phyloP scores from a whole-genome alignment of 148 eudicot genomes.

The Polygonum aviculare region DNA sequence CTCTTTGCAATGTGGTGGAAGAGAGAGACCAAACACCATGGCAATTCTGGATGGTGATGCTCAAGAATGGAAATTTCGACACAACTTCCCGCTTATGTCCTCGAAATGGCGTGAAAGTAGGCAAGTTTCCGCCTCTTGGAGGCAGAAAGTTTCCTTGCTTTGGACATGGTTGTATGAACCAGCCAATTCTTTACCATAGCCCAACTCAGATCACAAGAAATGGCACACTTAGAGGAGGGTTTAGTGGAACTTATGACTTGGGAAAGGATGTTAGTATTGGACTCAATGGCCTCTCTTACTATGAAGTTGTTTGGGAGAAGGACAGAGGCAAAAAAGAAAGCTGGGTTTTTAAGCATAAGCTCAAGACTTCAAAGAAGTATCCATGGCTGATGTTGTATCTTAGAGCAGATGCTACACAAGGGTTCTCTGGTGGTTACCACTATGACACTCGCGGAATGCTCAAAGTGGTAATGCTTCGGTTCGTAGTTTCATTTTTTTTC shows the following conservation, averaged over 20 bases:
- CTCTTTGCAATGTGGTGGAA: constrained; percentile 15
- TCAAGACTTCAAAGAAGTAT: constrained; percentile 19
- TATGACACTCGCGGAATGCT: constrained; percentile 24
- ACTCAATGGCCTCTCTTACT: constrained; percentile 18
- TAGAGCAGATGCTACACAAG: constrained; percentile 26
- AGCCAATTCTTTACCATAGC: constrained; percentile 22
- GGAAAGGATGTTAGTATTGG: constrained; percentile 19
- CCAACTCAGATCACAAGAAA: constrained; percentile 5
- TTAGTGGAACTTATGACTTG: constrained; percentile 26
- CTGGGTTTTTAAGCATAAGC: constrained; percentile 19
- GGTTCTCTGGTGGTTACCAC: constrained; percentile 29
- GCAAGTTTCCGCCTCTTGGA: constrained; percentile 6
- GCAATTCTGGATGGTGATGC: constrained; percentile 33
- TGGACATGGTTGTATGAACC: constrained; percentile 34
- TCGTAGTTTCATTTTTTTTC: too few species aligned
- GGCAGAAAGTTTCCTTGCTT: constrained; percentile 26
- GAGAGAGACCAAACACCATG: constrained; percentile 11
- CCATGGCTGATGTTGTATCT: constrained; percentile 35
- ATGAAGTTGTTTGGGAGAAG: constrained; percentile 25
- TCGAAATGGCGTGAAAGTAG: constrained; percentile 22
- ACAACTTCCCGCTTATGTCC: constrained; percentile 18
- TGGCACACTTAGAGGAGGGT: constrained; percentile 16
- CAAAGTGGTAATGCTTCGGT: background rate
- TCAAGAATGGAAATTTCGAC: constrained; percentile 31
- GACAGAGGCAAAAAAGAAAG: constrained; percentile 7